Evolutionary conservation across 2,329 filamentous ascomycete genomes (phyloP).

Genomic region (Trichoderma harzianum): DNA sequence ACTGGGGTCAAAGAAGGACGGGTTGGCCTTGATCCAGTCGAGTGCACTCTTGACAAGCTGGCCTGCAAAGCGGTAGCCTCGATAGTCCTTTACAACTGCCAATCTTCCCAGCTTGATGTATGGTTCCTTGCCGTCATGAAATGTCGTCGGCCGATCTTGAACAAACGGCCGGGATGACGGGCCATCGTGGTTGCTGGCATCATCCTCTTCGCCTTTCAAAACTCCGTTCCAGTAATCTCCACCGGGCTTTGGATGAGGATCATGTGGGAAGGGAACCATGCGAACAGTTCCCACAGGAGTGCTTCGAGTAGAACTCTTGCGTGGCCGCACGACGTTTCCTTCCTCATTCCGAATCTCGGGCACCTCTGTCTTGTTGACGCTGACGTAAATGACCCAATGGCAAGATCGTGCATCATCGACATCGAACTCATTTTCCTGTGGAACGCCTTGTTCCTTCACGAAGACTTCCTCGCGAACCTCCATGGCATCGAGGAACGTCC

Average conservation of each 20-base stretch:
- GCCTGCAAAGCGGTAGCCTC: slow-evolving; percentile 61
- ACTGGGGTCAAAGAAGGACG: slow-evolving; percentile 51
- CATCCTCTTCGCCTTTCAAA: slow-evolving; percentile 29
- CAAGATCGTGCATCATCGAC: slow-evolving; percentile 73
- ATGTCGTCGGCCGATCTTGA: slow-evolving; percentile 45
- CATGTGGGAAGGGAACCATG: slow-evolving; percentile 77
- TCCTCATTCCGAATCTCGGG: slow-evolving; percentile 43
- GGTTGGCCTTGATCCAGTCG: slow-evolving; percentile 63
- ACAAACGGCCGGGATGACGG: slow-evolving; percentile 23
- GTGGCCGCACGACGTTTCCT: slow-evolving; percentile 40
- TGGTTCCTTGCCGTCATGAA: slow-evolving; percentile 62
- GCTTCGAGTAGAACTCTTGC: slow-evolving; percentile 42
- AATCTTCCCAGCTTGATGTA: slow-evolving; percentile 82
- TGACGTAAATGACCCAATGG: slow-evolving; percentile 85
- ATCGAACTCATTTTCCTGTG: slow-evolving; percentile 72
- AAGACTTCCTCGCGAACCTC: slow-evolving; percentile 59
- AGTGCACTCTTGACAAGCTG: slow-evolving; percentile 65
- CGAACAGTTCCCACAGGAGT: slow-evolving; percentile 70
- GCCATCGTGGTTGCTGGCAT: neutral
- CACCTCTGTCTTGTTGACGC: slow-evolving; percentile 47
- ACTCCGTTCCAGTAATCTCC: slow-evolving; percentile 47
- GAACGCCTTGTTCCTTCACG: slow-evolving; percentile 55
- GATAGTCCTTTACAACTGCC: slow-evolving; percentile 63
- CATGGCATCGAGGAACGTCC: slow-evolving; percentile 62
- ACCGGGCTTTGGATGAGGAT: slow-evolving; percentile 55